Percentiles rank a stretch among this genome's conserved stretches.
Conservation (phyloP, 2,329 filamentous ascomycete genomes). For the Colletotrichum sp. region DNA sequence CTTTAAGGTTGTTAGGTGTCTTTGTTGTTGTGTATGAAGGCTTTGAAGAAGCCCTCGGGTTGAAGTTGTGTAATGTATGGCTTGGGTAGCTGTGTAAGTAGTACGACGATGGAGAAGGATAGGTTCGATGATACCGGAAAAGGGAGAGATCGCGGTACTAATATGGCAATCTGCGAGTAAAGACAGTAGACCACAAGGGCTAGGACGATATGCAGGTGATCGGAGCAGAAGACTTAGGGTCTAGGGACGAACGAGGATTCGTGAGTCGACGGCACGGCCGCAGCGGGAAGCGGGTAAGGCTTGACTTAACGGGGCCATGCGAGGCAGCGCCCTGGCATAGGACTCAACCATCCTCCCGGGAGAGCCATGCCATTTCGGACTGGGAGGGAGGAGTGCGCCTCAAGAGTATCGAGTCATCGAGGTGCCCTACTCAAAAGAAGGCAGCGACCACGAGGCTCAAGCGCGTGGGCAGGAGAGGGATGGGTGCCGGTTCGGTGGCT, state of each 20-base stretch:
- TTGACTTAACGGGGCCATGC: constrained; percentile 5
- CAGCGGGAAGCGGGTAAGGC: constrained; percentile 20
- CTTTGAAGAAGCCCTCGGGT: not conserved
- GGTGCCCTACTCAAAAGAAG: constrained; percentile 1
- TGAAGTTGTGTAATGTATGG: not conserved
- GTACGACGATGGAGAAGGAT: not conserved
- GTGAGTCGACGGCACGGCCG: constrained; percentile 4
- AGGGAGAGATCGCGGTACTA: not conserved
- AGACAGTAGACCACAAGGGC: constrained; percentile 1
- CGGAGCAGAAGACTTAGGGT: constrained; percentile 21
- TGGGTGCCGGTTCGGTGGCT: constrained; percentile 14
- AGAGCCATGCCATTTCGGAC: not conserved
- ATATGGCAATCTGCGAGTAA: constrained; percentile 8
- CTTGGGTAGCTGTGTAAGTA: not conserved
- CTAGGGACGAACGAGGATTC: constrained; percentile 3
- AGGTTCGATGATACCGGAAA: not conserved
- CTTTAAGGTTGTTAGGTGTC: not conserved
- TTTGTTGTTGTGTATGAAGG: not conserved
- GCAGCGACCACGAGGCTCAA: constrained; percentile 17
- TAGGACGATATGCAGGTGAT: constrained; percentile 21
- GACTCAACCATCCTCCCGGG: not conserved
- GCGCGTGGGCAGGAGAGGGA: constrained; percentile 14
- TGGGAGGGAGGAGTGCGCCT: not conserved
- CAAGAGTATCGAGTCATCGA: constrained; percentile 4
- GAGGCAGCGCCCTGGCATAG: constrained; percentile 3